These are phyloP conservation scores for Inga oerstediana DNA, from an alignment of 306 rosid species.

Conservation along the genomic window DNA sequence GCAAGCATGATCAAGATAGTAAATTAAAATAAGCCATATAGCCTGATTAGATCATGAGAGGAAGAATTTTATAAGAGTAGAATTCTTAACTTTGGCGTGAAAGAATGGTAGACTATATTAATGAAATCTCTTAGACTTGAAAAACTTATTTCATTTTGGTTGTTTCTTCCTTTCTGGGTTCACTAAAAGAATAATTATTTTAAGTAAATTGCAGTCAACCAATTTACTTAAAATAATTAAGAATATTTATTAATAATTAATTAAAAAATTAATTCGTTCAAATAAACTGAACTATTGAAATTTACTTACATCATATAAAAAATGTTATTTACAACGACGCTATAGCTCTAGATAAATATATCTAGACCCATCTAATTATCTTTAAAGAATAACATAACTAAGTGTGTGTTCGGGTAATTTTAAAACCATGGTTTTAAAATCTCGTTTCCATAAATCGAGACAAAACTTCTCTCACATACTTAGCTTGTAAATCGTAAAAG, in stretches of 20 bases:
- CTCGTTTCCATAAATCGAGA: too few species aligned
- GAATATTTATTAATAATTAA: not conserved
- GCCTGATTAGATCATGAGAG: not conserved
- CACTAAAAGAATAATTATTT: not conserved
- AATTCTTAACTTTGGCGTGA: not conserved
- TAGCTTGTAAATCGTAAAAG: too few species aligned
- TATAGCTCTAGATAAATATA: too few species aligned
- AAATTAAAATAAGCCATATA: not conserved
- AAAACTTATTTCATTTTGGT: not conserved
- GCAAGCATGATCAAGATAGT: not conserved
- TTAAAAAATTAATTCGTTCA: not conserved
- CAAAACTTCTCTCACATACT: too few species aligned
- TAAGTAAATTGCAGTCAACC: not conserved
- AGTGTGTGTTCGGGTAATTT: too few species aligned
- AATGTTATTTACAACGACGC: too few species aligned
- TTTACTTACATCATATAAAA: too few species aligned
- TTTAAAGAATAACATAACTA: too few species aligned
- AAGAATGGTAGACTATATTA: not conserved
- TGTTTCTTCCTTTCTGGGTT: not conserved
- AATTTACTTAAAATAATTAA: not conserved
- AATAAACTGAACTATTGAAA: too few species aligned
- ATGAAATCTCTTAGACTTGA: not conserved
- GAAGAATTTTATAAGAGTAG: not conserved
- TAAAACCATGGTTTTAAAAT: too few species aligned
- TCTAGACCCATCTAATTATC: too few species aligned